Evolutionary conservation across 2,329 filamentous ascomycete species (phyloP).

Genomic region (Hypoxylon sp.): DNA sequence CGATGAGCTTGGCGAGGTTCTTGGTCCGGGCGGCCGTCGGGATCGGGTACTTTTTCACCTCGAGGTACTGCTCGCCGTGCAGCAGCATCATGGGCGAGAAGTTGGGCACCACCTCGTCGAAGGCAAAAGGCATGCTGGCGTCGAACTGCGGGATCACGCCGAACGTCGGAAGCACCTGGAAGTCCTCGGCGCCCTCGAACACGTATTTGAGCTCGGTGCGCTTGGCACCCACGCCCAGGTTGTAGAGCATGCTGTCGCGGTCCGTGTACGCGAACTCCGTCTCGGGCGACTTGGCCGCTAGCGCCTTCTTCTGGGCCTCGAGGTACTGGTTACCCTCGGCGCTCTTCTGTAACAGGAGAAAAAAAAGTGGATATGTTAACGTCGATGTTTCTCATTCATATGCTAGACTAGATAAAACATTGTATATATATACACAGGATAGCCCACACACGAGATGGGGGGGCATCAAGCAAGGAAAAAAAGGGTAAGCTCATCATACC

Average conservation of each 20-base stretch:
- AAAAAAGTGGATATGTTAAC: constrained; percentile 39
- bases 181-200: constrained; percentile 90
- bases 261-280: constrained; percentile 87
- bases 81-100: constrained; percentile 99
- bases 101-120: constrained; percentile 89
- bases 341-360: constrained; percentile 26
- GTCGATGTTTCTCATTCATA: constrained; percentile 43
- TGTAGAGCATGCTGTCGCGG: constrained; percentile 93
- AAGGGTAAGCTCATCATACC: constrained; percentile 67
- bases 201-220: constrained; percentile 87
- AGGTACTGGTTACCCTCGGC: constrained; percentile 72
- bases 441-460: constrained; percentile 17
- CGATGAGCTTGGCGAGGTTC: constrained; percentile 83
- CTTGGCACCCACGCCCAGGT: constrained; percentile 93
- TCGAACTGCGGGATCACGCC: constrained; percentile 96
- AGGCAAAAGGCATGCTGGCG: constrained; percentile 81
- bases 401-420: constrained; percentile 44
- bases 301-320: constrained; percentile 79
- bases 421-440: constrained; percentile 44
- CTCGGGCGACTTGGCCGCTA: constrained; percentile 67
- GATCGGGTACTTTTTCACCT: constrained; percentile 91
- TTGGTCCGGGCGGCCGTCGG: constrained; percentile 83
- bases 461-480: constrained; percentile 46
- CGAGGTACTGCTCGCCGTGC: constrained; percentile 98
- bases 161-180: constrained; percentile 94